Base-by-base conservation (phyloP, 768 basidiomycete genomes). In the Pleurotus tuoliensis region DNA sequence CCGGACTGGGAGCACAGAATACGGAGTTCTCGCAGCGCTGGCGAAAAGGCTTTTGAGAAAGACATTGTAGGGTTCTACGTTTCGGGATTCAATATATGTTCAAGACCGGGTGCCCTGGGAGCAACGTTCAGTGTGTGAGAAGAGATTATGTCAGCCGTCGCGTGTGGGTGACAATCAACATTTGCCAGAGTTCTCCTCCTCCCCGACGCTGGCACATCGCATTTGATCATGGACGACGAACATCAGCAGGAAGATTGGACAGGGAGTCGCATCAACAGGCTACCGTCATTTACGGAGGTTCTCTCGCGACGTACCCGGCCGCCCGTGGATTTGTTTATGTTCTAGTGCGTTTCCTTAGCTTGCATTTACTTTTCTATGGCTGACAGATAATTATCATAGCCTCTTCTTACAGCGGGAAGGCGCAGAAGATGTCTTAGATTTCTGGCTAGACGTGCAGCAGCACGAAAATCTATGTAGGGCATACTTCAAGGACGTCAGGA, bases 371-470 rank as follows among this genome's bases (percentile, higher is more conserved):
- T 18, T 20, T 27, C 13, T 37, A 20, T 55, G 25, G 39, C 39
- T 24, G 25, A 18, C n/a, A 12, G 38, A 12, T 55, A 48, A n/a
- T 47, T 51, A 54, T 54, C 59, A 24, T 61, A 97, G 96, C 73
- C 82, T 98, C 58, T 98, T 98, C 71, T 77, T 99, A 37, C 96
- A 98, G 69, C 84, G 94, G 37, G 96, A 99, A 73, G 92, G 93
- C 22, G 86, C 92, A 55, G 96, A 98, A 68, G 97, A 99, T 70
- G 90, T 94, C 48, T 75, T 99, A 45, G 97, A 99, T 70, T 98
- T 98, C 65, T 98, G 96, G 95, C 82, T 99, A 25, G 97, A 99
- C 69, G 97, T 98, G 5, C 94, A 97, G 64, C 97, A 98, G 73
- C 97, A 99, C 69, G 97, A 98, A 75, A 98, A 98, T 68, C 84